phyloP scores from a whole-genome alignment of 2,329 filamentous ascomycete genomes.

The Keithomyces neogunnii region DNA sequence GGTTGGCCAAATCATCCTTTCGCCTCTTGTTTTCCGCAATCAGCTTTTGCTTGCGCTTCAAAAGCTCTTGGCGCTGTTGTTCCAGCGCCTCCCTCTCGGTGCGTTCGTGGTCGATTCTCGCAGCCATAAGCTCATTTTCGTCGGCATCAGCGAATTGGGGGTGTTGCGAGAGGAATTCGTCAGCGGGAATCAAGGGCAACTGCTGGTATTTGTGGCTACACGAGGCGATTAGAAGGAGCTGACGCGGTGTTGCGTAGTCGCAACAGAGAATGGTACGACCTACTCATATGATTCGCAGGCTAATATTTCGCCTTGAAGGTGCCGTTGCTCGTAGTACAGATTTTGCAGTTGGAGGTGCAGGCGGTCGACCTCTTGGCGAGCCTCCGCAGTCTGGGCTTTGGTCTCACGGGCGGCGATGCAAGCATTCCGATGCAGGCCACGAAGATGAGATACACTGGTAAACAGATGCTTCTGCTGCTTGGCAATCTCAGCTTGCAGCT shows the following conservation, averaged over 20 bases:
- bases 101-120: slow-evolving; percentile 85
- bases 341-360: slow-evolving; percentile 92
- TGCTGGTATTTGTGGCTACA: slow-evolving; percentile 79
- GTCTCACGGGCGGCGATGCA: slow-evolving; percentile 76
- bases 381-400: slow-evolving; percentile 78
- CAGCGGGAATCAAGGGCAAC: slow-evolving; percentile 73
- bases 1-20: slow-evolving; percentile 83
- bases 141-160: slow-evolving; percentile 66
- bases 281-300: slow-evolving; percentile 90
- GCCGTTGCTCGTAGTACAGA: slow-evolving; percentile 89
- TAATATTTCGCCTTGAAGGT: slow-evolving; percentile 80
- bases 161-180: slow-evolving; percentile 70
- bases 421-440: slow-evolving; percentile 74
- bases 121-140: slow-evolving; percentile 78
- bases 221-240: background rate
- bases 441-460: slow-evolving; percentile 70
- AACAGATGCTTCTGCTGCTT: slow-evolving; percentile 74
- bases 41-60: slow-evolving; percentile 57
- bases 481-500: slow-evolving; percentile 51
- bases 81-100: slow-evolving; percentile 78
- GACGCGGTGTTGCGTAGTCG: background rate
- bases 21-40: slow-evolving; percentile 76
- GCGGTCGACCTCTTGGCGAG: slow-evolving; percentile 81
- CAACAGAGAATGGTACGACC: slow-evolving; percentile 23
- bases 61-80: slow-evolving; percentile 67